Percentiles rank a stretch among this genome's conserved stretches.
Conservation (phyloP, 2,329 filamentous ascomycete genomes). For the Rhinocladiella mackenziei region DNA sequence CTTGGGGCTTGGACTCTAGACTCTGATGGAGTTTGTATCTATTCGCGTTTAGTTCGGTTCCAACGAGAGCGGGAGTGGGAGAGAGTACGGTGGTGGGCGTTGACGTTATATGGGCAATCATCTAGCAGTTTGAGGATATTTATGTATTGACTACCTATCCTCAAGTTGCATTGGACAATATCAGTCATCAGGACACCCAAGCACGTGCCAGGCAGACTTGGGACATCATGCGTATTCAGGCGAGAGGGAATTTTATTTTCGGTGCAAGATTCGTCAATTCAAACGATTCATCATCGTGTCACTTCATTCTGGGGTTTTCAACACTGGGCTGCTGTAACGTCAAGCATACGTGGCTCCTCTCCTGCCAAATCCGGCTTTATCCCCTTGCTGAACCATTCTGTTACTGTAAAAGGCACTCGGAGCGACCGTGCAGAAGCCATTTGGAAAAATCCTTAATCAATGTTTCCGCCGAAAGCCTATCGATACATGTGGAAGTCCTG, state of each 20-base stretch:
- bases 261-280: neutral
- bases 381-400: neutral
- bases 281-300: neutral
- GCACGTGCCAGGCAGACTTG: neutral
- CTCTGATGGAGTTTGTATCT: neutral
- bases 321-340: slow-evolving; percentile 23
- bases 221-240: neutral
- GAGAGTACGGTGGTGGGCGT: too few relatives aligned
- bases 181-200: neutral
- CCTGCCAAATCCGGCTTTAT: slow-evolving; percentile 1
- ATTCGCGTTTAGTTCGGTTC: neutral
- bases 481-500: slow-evolving; percentile 7
- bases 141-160: too few relatives aligned
- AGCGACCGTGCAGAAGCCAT: neutral
- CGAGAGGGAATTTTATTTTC: neutral
- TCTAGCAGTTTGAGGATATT: too few relatives aligned
- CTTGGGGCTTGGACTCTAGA: neutral
- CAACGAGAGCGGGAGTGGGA: too few relatives aligned
- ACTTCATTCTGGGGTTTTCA: slow-evolving; percentile 5
- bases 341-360: slow-evolving; percentile 20
- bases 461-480: slow-evolving; percentile 1
- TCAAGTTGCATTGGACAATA: too few relatives aligned
- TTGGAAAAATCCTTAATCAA: neutral
- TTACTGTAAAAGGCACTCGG: neutral
- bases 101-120: too few relatives aligned